Conservation (phyloP, 176 grass and related monocot species). For the Triticum dicoccoides region DNA sequence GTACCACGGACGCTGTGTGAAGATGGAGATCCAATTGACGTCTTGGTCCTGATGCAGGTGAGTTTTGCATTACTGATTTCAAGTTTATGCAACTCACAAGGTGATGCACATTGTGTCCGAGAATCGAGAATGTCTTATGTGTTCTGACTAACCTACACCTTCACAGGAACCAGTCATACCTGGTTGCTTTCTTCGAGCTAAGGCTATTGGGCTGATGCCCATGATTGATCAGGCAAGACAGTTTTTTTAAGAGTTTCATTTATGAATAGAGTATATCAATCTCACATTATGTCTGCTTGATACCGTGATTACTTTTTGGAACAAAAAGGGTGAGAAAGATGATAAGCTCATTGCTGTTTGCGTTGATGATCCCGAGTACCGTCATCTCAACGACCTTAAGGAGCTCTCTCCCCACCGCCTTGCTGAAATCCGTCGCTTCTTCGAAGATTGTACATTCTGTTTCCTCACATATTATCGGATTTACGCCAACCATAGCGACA, state of each 20-base stretch:
- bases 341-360: constrained; percentile 68
- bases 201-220: constrained; percentile 63
- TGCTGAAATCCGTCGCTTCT: constrained; percentile 62
- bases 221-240: constrained; percentile 58
- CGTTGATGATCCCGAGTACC: constrained; percentile 54
- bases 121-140: background rate
- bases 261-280: background rate
- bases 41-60: constrained; percentile 57
- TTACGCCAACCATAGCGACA: background rate
- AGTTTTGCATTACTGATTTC: background rate
- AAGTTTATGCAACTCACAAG: background rate
- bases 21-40: constrained; percentile 54
- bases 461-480: background rate
- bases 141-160: background rate
- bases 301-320: constrained; percentile 6
- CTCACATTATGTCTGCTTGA: background rate
- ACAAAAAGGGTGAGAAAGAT: constrained; percentile 52
- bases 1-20: constrained; percentile 51
- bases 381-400: constrained; percentile 46
- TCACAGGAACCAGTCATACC: constrained; percentile 49
- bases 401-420: constrained; percentile 59
- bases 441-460: constrained; percentile 47
- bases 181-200: constrained; percentile 53
- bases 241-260: background rate
- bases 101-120: background rate